These are phyloP conservation scores for Rhizopogon roseolus DNA, from an alignment of 768 basidiomycete genomes.

Conservation along the genomic window DNA sequence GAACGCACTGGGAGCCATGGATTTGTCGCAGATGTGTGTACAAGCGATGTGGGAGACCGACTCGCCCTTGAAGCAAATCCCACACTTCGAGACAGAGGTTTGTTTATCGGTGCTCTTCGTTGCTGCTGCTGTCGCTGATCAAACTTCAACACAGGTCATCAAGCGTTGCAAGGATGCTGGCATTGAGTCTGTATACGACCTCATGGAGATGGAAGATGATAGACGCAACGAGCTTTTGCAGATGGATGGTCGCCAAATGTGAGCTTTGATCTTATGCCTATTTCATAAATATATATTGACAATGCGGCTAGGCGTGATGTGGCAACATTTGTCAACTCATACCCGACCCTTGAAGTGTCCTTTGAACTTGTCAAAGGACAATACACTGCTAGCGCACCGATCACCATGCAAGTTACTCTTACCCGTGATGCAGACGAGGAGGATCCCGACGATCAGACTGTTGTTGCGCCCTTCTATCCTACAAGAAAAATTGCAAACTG, in stretches of 20 bases:
- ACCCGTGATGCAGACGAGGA: constrained; percentile 81
- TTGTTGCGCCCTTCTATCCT: constrained; percentile 94
- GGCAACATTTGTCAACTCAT: constrained; percentile 93
- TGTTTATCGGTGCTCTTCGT: constrained; percentile 9
- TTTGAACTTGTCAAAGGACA: constrained; percentile 85
- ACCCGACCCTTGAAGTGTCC: constrained; percentile 91
- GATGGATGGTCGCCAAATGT: constrained; percentile 88
- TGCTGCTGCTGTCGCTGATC: not conserved
- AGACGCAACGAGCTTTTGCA: constrained; percentile 75
- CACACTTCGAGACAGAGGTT: constrained; percentile 91
- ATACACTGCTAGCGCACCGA: constrained; percentile 81
- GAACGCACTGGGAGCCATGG: constrained; percentile 94
- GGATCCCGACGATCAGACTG: constrained; percentile 67
- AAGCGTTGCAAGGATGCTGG: constrained; percentile 78
- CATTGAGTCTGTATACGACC: constrained; percentile 90
- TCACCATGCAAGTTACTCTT: constrained; percentile 74
- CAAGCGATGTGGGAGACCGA: constrained; percentile 98
- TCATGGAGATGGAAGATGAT: constrained; percentile 98
- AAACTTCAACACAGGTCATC: constrained; percentile 48
- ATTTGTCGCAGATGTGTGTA: constrained; percentile 97
- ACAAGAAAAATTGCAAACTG: constrained; percentile 88
- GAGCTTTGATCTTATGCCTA: constrained; percentile 25
- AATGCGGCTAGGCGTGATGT: constrained; percentile 72
- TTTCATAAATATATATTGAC: not conserved
- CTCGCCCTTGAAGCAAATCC: constrained; percentile 92